Base-by-base conservation (phyloP, 1,139 yeast genomes). In the Yamadazyma conglobata region DNA sequence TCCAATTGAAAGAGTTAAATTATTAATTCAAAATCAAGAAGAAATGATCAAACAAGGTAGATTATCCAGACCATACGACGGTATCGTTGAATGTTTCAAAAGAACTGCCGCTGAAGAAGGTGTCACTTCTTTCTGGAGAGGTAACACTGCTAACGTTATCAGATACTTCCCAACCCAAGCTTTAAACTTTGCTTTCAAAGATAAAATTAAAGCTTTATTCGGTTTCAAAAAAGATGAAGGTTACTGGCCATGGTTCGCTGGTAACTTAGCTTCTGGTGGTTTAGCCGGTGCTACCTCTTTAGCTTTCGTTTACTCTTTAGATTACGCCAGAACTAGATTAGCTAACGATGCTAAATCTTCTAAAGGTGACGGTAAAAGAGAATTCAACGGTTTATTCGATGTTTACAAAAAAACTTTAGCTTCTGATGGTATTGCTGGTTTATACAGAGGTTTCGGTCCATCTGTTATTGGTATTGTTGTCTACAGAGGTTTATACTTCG, bases 251-350 rank as follows among this genome's bases (percentile, higher is more conserved):
- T 68, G 73, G 74, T 67, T 68, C 43, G 72, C 64, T 49, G 73
- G 73, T 68, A 68, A 68, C 68, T 68, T 68, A 60, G 74, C 74
- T 53, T 68, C 74, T 44, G 73, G 74, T 68, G 74, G 74, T 66
- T 34, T 66, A 52, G 74, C 74, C 50, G 74, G 74, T 65, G 74
- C 73, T 64, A 67, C 73, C 44, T 68, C 74, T 34, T 65, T 68
- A 56, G 70, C 71, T 57, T 68, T 68, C 51, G 74, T 68, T 52
- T 68, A 68, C 70, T 68, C 74, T 48, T 68, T 68, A 58, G 74
- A 68, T 58, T 68, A 64, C 57, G 73, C 74, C 52, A 68, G 74
- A 67, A 68, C 74, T 42, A 68, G 74, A 67, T 68, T 68, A 58
- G 74, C 74, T 48, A 68, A 67, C 62, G 74, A 68, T 54, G 74